Percentiles rank a stretch among this genome's conserved stretches.
Conservation (phyloP, 1,284 basidiomycete genomes). For the Pisolithus thermaeus region DNA sequence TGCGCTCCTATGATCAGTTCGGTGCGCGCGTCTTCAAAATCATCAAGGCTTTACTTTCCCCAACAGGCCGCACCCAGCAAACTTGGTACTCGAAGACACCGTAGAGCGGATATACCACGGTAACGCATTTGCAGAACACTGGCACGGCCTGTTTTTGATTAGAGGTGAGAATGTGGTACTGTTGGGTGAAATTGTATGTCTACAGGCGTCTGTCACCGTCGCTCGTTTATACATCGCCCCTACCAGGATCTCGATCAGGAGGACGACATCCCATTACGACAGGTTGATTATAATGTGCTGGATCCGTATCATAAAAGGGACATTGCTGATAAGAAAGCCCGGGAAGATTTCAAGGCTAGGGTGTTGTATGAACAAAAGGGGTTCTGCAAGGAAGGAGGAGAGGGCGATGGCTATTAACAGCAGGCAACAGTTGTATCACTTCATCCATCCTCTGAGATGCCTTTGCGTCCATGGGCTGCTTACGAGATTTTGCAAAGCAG, state of each 20-base stretch:
- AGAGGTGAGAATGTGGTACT: slow-evolving; percentile 98
- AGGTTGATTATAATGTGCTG: slow-evolving; percentile 68
- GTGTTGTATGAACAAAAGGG: slow-evolving; percentile 74
- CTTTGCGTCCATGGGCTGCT: neutral
- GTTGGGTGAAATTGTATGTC: slow-evolving; percentile 91
- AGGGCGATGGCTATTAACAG: slow-evolving; percentile 81
- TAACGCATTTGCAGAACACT: slow-evolving; percentile 76
- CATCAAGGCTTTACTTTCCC: neutral
- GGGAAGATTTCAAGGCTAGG: slow-evolving; percentile 69
- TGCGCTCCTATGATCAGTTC: slow-evolving; percentile 98
- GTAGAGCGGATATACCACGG: slow-evolving; percentile 84
- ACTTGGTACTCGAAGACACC: slow-evolving; percentile 88
- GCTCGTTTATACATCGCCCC: slow-evolving; percentile 3
- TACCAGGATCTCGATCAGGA: slow-evolving; percentile 87
- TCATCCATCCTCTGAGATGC: slow-evolving; percentile 1
- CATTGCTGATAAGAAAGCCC: slow-evolving; percentile 58
- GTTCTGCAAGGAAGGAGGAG: slow-evolving; percentile 84
- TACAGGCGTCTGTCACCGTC: slow-evolving; percentile 1
- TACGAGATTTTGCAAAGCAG: slow-evolving; percentile 11
- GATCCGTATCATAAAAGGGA: slow-evolving; percentile 71
- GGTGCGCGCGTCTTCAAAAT: slow-evolving; percentile 50
- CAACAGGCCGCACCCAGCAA: slow-evolving; percentile 49
- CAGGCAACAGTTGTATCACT: slow-evolving; percentile 8
- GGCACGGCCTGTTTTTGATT: slow-evolving; percentile 88
- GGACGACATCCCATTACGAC: slow-evolving; percentile 78